A percentile compares a stretch with the other conserved stretches of the same genome.
These are phyloP conservation scores for Jacaranda copaia DNA, from an alignment of 257 asterid species.

Conservation along the genomic window DNA sequence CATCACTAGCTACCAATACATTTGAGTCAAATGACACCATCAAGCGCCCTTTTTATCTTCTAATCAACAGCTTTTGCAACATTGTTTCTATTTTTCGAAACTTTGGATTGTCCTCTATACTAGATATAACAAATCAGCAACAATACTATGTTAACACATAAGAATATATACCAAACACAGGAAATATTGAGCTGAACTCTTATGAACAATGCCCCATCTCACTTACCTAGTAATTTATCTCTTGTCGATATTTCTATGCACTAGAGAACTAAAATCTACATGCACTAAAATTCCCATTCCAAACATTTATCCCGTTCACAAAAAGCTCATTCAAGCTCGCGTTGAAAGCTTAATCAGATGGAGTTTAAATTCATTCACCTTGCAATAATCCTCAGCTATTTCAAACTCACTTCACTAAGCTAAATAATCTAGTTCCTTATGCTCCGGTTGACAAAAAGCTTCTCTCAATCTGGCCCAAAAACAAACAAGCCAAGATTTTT, in stretches of 20 bases:
- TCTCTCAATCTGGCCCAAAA: background rate
- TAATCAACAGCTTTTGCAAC: background rate
- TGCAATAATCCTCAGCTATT: background rate
- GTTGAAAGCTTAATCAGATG: background rate
- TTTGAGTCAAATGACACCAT: too few species aligned
- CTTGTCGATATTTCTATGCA: background rate
- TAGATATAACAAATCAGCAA: background rate
- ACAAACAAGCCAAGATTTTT: slow-evolving; percentile 13
- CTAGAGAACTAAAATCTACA: background rate
- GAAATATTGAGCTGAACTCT: background rate
- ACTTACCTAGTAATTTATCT: background rate
- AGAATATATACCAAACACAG: background rate
- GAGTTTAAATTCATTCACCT: background rate
- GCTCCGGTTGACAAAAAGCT: background rate
- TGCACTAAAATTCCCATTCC: background rate
- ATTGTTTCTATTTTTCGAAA: background rate
- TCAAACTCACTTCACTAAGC: slow-evolving; percentile 27
- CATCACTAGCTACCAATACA: slow-evolving; percentile 16
- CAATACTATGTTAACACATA: slow-evolving; percentile 1
- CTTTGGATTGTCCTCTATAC: background rate
- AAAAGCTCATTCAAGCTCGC: slow-evolving; percentile 16
- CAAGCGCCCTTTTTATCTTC: background rate
- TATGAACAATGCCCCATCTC: background rate
- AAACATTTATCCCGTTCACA: background rate
- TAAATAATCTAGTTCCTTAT: background rate